These are phyloP conservation scores for Leishmania arabica DNA, from an alignment of 208 protist genomes.

Conservation along the genomic window DNA sequence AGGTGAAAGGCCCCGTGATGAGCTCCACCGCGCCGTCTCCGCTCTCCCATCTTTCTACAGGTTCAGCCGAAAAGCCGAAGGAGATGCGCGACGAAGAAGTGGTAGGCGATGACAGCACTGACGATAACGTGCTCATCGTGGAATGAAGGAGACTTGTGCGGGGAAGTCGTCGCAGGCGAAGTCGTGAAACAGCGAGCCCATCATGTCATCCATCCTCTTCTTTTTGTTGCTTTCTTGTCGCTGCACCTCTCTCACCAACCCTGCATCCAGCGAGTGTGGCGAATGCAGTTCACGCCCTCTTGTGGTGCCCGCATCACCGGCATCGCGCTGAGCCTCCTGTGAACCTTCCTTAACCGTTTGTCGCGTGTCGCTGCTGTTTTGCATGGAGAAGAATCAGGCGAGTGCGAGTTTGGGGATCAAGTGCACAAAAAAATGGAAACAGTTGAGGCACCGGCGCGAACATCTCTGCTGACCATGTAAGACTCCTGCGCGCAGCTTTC, in stretches of 20 bases:
- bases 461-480: neutral
- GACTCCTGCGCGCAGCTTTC: neutral
- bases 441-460: neutral
- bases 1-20: neutral
- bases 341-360: too few species aligned
- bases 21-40: neutral
- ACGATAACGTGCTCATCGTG: slow-evolving; percentile 33
- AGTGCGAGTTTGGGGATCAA: neutral
- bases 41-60: too few species aligned
- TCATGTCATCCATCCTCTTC: neutral
- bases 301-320: too few species aligned
- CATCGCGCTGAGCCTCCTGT: too few species aligned
- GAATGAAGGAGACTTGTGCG: slow-evolving; percentile 3
- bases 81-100: neutral
- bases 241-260: neutral
- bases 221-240: neutral
- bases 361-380: neutral
- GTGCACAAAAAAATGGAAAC: neutral
- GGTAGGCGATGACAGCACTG: slow-evolving; percentile 5
- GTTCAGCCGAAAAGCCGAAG: neutral
- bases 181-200: neutral
- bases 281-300: too few species aligned
- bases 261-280: too few species aligned
- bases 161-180: neutral
- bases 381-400: neutral